Base-by-base conservation (phyloP, 2,329 filamentous ascomycete species). In the Chrysosporium keratinophilum region DNA sequence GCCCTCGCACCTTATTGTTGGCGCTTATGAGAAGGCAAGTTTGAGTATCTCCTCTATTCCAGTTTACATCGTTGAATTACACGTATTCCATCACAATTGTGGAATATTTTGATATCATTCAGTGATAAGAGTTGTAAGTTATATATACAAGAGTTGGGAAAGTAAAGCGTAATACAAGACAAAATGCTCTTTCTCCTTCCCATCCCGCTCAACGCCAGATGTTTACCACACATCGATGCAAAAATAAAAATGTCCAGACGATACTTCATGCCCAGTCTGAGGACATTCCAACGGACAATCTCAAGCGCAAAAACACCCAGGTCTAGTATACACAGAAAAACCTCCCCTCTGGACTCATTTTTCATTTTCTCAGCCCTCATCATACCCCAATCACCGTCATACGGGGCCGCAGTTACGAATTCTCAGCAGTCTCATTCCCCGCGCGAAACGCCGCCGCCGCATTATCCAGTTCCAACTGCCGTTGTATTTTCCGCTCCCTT, bases 401-500 rank as follows among this genome's bases (percentile, higher is more conserved):
- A 31, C 23, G 3, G 6, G 3, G 19, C 42, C 5, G 6, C 40
- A 5, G n/a, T 51, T 39, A 51, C 17, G 41, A 40, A 37, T 28
- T 52, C 28, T 19, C 42, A 39, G 35, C 31, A 49, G n/a, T 33
- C 6, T 20, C 48, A 17, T 6, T 39, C 28, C 53, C 28, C 14
- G 19, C 44, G 15, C 15, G 52, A 31, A 28, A 50, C 54, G 41
- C 40, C 42, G 53, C 58, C 54, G 50, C 45, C 14, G 57, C 51
- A 14, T 39, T 42, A n/a, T 47, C 40, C 28, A 43, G 55, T 49
- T 61, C 60, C 60, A 62, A 58, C 57, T 58, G 58, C 31, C 63
- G 61, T 47, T 65, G 59, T 54, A 67, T 62, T 57, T 71, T 69
- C 64, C 77, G 65, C 57, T 77, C 70, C 63, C 66, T 67, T 61